These are phyloP conservation scores for Phaeotremella skinneri DNA, from an alignment of 768 basidiomycete genomes.

Conservation along the genomic window DNA sequence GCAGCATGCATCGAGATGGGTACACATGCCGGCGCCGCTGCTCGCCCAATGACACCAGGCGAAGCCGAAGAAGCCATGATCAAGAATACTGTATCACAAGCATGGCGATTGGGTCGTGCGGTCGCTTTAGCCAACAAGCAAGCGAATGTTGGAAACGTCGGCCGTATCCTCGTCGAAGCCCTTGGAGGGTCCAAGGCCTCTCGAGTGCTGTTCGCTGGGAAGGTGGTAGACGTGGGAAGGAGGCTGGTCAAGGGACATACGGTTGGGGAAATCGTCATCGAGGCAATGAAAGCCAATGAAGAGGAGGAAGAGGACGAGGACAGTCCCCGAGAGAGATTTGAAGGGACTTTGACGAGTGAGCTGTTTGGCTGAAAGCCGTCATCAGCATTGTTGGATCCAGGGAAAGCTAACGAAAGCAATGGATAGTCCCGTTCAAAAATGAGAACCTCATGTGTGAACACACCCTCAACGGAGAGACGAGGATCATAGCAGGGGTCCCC, in stretches of 20 bases:
- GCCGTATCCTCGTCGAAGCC: slow-evolving; percentile 53
- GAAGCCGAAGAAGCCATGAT: slow-evolving; percentile 54
- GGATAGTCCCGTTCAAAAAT: slow-evolving; percentile 39
- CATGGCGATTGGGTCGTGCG: slow-evolving; percentile 65
- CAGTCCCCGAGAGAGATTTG: slow-evolving; percentile 18
- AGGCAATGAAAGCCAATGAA: slow-evolving; percentile 27
- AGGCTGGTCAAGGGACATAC: slow-evolving; percentile 52
- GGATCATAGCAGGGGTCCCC: slow-evolving; percentile 58
- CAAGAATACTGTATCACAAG: slow-evolving; percentile 60
- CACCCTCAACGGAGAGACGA: slow-evolving; percentile 18
- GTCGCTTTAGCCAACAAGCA: slow-evolving; percentile 46
- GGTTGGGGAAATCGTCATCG: slow-evolving; percentile 42
- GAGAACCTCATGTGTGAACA: slow-evolving; percentile 34
- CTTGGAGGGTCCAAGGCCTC: slow-evolving; percentile 26
- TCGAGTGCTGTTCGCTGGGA: slow-evolving; percentile 60
- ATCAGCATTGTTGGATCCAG: too few species aligned
- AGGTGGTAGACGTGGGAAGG: slow-evolving; percentile 60
- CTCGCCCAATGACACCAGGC: slow-evolving; percentile 53
- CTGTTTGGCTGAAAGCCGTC: neutral
- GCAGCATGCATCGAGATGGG: slow-evolving; percentile 60
- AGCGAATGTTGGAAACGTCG: slow-evolving; percentile 25
- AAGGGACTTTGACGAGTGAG: slow-evolving; percentile 31
- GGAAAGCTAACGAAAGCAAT: neutral
- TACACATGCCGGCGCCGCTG: slow-evolving; percentile 57
- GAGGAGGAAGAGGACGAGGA: slow-evolving; percentile 15